Evolutionary conservation across 345 rosid genomes (phyloP).

Genomic region (Aquilaria yunnanensis): DNA sequence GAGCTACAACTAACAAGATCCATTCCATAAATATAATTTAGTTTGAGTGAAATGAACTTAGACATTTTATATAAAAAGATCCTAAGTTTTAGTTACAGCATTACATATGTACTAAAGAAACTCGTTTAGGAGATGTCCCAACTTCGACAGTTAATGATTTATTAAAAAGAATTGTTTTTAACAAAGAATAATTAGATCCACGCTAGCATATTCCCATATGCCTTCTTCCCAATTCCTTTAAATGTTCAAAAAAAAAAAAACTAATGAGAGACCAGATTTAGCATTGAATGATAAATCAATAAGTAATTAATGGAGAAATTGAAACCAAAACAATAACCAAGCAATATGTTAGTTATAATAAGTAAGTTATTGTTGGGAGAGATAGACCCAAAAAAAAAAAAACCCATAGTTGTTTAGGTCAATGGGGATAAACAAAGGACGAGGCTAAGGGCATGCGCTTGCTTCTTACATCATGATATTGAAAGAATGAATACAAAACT

Average conservation of each 20-base stretch:
- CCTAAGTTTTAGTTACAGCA: too few relatives aligned
- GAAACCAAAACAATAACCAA: neutral
- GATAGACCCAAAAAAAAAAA: neutral
- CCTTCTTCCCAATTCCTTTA: too few relatives aligned
- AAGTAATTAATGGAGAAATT: neutral
- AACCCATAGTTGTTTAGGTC: constrained; percentile 11
- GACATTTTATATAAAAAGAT: too few relatives aligned
- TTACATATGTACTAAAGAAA: too few relatives aligned
- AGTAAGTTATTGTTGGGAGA: constrained; percentile 8
- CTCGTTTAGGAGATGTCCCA: too few relatives aligned
- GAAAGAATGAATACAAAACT: constrained; percentile 4
- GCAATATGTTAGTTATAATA: too few relatives aligned
- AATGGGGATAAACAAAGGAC: neutral
- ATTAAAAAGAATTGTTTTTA: too few relatives aligned
- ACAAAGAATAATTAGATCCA: too few relatives aligned
- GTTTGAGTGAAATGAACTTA: too few relatives aligned
- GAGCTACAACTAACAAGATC: too few relatives aligned
- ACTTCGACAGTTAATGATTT: too few relatives aligned
- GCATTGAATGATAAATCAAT: neutral
- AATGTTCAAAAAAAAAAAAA: neutral
- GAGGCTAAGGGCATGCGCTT: constrained; percentile 14
- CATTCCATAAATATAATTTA: too few relatives aligned
- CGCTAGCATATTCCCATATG: neutral
- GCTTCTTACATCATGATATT: constrained; percentile 12
- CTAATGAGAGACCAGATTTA: neutral